Evolutionary conservation across 2,329 filamentous ascomycete genomes (phyloP), one percentile per base, ranked within the genome.

Genomic region (Podosphaera xanthii): DNA sequence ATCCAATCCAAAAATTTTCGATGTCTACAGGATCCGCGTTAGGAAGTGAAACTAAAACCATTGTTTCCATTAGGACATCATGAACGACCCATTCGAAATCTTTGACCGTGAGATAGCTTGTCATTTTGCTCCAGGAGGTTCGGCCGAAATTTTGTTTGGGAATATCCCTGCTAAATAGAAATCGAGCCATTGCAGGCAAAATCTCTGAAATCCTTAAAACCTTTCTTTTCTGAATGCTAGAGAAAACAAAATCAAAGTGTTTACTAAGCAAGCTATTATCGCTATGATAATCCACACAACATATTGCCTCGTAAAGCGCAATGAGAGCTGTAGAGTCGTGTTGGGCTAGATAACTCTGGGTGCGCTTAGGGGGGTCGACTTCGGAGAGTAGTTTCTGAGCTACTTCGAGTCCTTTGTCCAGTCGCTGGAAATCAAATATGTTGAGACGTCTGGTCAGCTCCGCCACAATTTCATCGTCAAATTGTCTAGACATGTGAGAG

Each of bases 81-180:
- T 83, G 82, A 48, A 96, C 81, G 9, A 87, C 86, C 84, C 86
- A 94, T 50, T 95, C 86, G 68, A 95, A 97, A 63, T 92, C 86
- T 42, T 81, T 76, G 8, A 78, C 74, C 0, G 83, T 81, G 57
- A 94, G 77, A 30, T 76, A 74, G 10, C 80, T 76, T 55, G 78
- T 75, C 62, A 86, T 78, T 46, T 78, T 80, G n/a, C 76, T 75
- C 80, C 86, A 90, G 4, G 82, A 80, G 57, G 77, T 73, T 10
- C 59, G 63, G 1, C 87, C 87, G 77, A 89, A 94, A 49, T 75
- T 72, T 46, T 76, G 76, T 57, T 86, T 80, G 55, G 74, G 72
- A 33, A 75, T 71, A 62, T 91, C 81, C 36, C 79, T 73, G 63
- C 86, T 83, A 67, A 95, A 96, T 1, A 96, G 76, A 65, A 96